phyloP scores from a whole-genome alignment of 805 yeast genomes.

The Yarrowia sp. region DNA sequence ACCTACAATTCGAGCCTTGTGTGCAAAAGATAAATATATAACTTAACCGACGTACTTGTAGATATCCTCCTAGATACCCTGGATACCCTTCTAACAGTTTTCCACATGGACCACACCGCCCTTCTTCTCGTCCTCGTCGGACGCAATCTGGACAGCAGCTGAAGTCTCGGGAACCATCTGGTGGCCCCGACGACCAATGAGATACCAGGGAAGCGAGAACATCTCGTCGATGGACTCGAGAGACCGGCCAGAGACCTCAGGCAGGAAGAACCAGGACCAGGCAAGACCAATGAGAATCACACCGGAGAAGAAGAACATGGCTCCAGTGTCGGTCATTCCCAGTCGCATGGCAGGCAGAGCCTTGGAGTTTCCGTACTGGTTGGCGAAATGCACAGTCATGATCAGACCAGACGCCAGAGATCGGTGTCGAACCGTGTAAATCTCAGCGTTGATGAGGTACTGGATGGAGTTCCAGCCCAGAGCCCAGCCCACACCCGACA shows the following conservation, averaged over 20 bases:
- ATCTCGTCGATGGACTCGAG: constrained; percentile 62
- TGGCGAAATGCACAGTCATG: constrained; percentile 64
- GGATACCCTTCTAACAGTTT: background rate
- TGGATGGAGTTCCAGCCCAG: constrained; percentile 65
- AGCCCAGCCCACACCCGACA: constrained; percentile 65
- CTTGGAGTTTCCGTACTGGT: constrained; percentile 64
- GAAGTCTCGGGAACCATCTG: constrained; percentile 31
- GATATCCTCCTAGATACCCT: no score
- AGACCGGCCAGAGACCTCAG: constrained; percentile 60
- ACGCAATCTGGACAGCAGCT: constrained; percentile 12
- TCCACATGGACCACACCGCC: constrained; percentile 24
- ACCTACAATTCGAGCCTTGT: no score
- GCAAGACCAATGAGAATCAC: constrained; percentile 54
- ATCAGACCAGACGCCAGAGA: constrained; percentile 58
- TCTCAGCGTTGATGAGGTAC: constrained; percentile 62
- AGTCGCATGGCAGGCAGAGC: constrained; percentile 62
- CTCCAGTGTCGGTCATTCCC: constrained; percentile 57
- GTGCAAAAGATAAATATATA: constrained; percentile 19
- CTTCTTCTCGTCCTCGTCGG: constrained; percentile 33
- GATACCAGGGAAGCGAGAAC: constrained; percentile 63
- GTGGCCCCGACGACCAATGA: constrained; percentile 53
- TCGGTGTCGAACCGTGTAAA: constrained; percentile 60
- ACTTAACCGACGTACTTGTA: background rate
- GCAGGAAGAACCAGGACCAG: constrained; percentile 59
- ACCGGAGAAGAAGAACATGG: constrained; percentile 60